A percentile compares a stretch with the other conserved stretches of the same genome.
These are phyloP conservation scores for Colletotrichum melonis DNA, from an alignment of 2,329 filamentous ascomycete genomes.

Conservation along the genomic window DNA sequence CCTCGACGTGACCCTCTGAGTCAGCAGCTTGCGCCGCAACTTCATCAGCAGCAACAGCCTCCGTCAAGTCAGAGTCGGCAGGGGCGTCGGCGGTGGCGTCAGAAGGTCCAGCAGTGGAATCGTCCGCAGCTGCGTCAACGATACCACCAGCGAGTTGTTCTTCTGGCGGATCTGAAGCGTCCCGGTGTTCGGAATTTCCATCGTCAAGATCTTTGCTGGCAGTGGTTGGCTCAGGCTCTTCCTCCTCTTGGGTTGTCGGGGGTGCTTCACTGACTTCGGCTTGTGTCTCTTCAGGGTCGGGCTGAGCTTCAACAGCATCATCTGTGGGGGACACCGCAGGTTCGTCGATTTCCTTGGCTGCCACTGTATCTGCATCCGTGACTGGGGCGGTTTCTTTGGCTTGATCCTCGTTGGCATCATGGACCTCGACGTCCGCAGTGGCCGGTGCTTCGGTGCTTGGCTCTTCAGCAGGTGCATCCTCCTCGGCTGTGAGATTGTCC, in stretches of 20 bases:
- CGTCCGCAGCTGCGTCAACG: constrained; percentile 18
- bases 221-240: constrained; percentile 25
- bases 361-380: not conserved
- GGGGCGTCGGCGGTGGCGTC: constrained; percentile 22
- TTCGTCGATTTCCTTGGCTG: not conserved
- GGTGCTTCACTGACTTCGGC: constrained; percentile 30
- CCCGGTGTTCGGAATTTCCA: constrained; percentile 28
- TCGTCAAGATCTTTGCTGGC: constrained; percentile 29
- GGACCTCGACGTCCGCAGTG: not conserved
- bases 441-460: not conserved
- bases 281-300: constrained; percentile 36
- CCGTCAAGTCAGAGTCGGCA: not conserved
- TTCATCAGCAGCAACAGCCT: not conserved
- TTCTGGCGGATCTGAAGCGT: constrained; percentile 19
- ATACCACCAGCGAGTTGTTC: constrained; percentile 26
- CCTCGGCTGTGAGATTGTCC: not conserved
- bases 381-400: not conserved
- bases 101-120: constrained; percentile 24
- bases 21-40: not conserved
- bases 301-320: constrained; percentile 46
- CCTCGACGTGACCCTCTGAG: not conserved
- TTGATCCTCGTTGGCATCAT: not conserved
- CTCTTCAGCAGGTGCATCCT: not conserved
- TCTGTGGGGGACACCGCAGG: not conserved
- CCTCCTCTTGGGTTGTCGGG: constrained; percentile 22